Conservation (phyloP, 2,329 filamentous ascomycete species). For the Tolypocladium guangdongense region DNA sequence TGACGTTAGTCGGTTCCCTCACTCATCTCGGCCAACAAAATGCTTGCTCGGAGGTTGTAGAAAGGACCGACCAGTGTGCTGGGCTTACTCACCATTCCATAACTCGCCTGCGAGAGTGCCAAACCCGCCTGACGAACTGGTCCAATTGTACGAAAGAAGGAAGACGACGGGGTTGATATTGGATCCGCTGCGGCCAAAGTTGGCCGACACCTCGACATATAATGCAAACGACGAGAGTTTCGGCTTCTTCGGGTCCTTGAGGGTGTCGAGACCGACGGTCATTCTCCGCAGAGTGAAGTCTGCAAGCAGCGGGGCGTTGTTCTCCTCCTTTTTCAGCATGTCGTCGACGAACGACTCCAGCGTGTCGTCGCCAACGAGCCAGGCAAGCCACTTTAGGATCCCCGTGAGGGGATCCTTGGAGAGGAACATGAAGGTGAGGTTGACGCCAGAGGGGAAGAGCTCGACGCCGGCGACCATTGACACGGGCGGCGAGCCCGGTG, state of each 20-base stretch:
- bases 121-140: background rate
- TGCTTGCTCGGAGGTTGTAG: no score
- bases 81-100: slow-evolving; percentile 3
- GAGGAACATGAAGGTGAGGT: background rate
- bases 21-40: no score
- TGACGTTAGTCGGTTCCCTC: no score
- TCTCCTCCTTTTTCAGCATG: background rate
- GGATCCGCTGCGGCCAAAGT: background rate
- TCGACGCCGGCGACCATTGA: slow-evolving; percentile 2
- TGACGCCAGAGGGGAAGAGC: background rate
- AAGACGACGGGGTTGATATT: slow-evolving; percentile 1
- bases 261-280: background rate
- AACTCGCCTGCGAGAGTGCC: slow-evolving; percentile 1
- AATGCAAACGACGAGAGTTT: background rate
- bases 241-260: background rate
- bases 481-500: background rate
- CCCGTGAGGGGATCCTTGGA: background rate
- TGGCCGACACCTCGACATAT: slow-evolving; percentile 2
- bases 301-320: no score
- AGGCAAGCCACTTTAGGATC: slow-evolving; percentile 2
- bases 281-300: no score
- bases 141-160: slow-evolving; percentile 3
- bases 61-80: no score
- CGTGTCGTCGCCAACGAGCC: background rate
- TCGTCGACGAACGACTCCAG: background rate